Conservation (phyloP, 257 asterid species). For the Handroanthus guayacan region DNA sequence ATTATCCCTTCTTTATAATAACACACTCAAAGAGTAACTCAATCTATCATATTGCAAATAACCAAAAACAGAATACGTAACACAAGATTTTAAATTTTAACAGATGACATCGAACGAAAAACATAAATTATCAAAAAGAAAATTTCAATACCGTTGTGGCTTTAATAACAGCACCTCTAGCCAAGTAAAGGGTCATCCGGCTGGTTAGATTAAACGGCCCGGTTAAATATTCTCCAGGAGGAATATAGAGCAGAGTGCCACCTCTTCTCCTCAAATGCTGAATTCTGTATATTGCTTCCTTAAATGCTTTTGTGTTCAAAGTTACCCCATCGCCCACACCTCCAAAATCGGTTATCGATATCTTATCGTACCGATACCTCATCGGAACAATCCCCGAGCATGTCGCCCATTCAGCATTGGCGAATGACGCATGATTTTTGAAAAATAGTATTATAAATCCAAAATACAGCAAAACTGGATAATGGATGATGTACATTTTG, state of each 20-base stretch:
- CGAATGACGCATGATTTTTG: conserved; percentile 34
- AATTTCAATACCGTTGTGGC: conserved; percentile 67
- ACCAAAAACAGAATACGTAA: not conserved
- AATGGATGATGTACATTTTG: conserved; percentile 39
- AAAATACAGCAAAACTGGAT: conserved; percentile 36
- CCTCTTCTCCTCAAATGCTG: conserved; percentile 81
- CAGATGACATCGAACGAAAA: not conserved
- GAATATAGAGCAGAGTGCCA: conserved; percentile 88
- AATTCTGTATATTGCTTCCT: conserved; percentile 78
- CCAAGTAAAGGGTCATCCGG: conserved; percentile 92
- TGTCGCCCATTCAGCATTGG: conserved; percentile 54
- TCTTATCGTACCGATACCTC: conserved; percentile 74
- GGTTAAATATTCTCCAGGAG: conserved; percentile 86
- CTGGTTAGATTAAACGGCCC: conserved; percentile 88
- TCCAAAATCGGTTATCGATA: conserved; percentile 83
- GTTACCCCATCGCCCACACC: conserved; percentile 91
- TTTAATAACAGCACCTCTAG: conserved; percentile 81
- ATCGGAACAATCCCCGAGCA: conserved; percentile 92
- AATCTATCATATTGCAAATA: not conserved
- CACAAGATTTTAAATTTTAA: not conserved
- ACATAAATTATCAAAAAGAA: not conserved
- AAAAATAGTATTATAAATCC: conserved; percentile 32
- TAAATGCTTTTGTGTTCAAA: conserved; percentile 83
- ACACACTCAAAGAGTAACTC: not conserved
- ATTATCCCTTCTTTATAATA: not conserved